Base-by-base conservation (phyloP, 2,329 filamentous ascomycete species). In the Fusarium heterosporum region DNA sequence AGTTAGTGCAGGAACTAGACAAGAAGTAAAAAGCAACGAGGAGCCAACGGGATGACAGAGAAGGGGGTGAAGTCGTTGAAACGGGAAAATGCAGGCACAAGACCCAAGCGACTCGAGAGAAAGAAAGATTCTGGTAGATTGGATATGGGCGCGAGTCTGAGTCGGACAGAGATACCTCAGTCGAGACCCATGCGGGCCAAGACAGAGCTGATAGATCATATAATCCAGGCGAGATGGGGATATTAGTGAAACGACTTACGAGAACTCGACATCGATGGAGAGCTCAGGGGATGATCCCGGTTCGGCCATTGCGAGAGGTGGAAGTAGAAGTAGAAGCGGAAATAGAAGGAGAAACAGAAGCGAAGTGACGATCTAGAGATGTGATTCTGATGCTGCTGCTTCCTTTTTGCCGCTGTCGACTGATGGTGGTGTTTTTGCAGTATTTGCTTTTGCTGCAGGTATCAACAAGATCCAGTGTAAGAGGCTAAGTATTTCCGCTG, bases 231-330 rank as follows among this genome's bases (percentile, higher is more conserved):
- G 34, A 49, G 50, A 54, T 49, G 63, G 50, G 52, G 29, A 54
- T 61, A 19, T 46, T 47, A 42, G 34, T 57, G 63, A 68, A 64
- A 56, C 43, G 43, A 78, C 82, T 75, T 75, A 83, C 82, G 81
- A 84, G 73, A 96, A 95, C 77, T 96, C 92, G 28, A 96, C 87
- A 7, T 85, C 86, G 68, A 95, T 84, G 22, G 84, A 76, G 48
- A 92, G 79, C 11, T 76, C 77, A 32, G 76, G 68, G 73, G 52
- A 38, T 49, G 58, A 56, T 32, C 47, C 57, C 7, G 51, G 41
- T 38, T 65, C 61, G 53, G 53, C 59, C 69, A 73, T 73, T 55
- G 36, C 22, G 59, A 51, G 40, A 46, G 22, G 22, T 6, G 22
- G 22, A 22, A 22, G 22, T 56, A 14, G 39, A 61, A 60, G 26